A percentile compares a stretch with the other conserved stretches of the same genome.
Evolutionary conservation across 805 yeast genomes (phyloP).

Genomic region (Myxozyma geophila): DNA sequence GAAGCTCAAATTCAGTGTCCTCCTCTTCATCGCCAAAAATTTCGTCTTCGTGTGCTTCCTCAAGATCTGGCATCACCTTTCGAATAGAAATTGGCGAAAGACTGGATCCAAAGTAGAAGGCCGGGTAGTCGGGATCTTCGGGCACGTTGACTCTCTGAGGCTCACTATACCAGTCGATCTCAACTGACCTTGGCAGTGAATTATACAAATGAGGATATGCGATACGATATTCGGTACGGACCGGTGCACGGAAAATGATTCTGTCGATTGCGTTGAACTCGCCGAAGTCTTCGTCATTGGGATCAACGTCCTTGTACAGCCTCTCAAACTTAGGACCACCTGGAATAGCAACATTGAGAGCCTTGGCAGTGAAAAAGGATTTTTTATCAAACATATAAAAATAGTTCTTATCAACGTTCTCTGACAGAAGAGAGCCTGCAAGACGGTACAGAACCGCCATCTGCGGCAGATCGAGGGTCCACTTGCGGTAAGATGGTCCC

Average conservation of each 20-base stretch:
- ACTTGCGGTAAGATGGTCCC: constrained; percentile 76
- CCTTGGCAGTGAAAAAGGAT: constrained; percentile 88
- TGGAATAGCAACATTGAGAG: constrained; percentile 82
- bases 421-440: constrained; percentile 71
- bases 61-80: constrained; percentile 37
- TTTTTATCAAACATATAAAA: constrained; percentile 75
- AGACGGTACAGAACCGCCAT: constrained; percentile 70
- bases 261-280: constrained; percentile 91
- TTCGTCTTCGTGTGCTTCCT: constrained; percentile 39
- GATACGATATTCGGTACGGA: constrained; percentile 81
- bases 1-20: constrained; percentile 50
- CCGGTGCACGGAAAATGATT: constrained; percentile 75
- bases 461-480: constrained; percentile 66
- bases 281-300: constrained; percentile 76
- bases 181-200: constrained; percentile 69
- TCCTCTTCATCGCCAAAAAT: constrained; percentile 43
- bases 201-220: constrained; percentile 88
- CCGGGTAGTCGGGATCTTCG: constrained; percentile 57
- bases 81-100: constrained; percentile 60
- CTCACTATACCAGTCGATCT: constrained; percentile 64
- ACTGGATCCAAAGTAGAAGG: constrained; percentile 59
- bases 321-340: constrained; percentile 98
- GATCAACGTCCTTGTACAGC: constrained; percentile 64
- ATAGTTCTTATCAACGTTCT: constrained; percentile 61
- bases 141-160: constrained; percentile 59